A percentile compares a stretch with the other conserved stretches of the same genome.
phyloP scores from a whole-genome alignment of 2,329 filamentous ascomycete genomes.

The Ophiosphaerella narmari region DNA sequence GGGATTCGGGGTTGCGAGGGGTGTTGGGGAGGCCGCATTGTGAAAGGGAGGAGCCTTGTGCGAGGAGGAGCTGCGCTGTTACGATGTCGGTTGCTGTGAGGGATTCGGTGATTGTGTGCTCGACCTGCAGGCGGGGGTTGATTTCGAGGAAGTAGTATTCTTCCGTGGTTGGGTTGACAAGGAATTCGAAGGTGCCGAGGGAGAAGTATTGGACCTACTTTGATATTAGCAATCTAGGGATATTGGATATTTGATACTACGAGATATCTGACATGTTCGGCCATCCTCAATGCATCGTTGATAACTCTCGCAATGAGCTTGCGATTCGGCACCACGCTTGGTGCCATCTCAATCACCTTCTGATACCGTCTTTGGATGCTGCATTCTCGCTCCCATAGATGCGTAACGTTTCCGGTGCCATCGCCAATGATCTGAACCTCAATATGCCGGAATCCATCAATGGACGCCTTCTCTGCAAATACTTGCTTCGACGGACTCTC shows the following conservation, averaged over 20 bases:
- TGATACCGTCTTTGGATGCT: constrained; percentile 65
- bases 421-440: constrained; percentile 67
- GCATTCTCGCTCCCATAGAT: constrained; percentile 66
- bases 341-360: constrained; percentile 65
- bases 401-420: constrained; percentile 55
- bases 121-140: constrained; percentile 65
- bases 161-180: constrained; percentile 55
- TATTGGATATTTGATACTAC: rapidly evolving
- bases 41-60: constrained; percentile 54
- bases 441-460: constrained; percentile 64
- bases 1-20: constrained; percentile 33
- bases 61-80: constrained; percentile 58
- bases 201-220: constrained; percentile 59
- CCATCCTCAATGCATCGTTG: constrained; percentile 59
- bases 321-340: constrained; percentile 56
- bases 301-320: constrained; percentile 56
- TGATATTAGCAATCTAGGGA: not conserved
- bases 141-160: constrained; percentile 65
- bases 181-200: constrained; percentile 68
- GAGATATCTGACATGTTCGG: constrained; percentile 46
- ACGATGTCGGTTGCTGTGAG: constrained; percentile 62
- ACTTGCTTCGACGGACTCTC: constrained; percentile 64
- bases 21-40: constrained; percentile 40
- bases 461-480: constrained; percentile 66
- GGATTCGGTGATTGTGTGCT: constrained; percentile 65